Evolutionary conservation across 768 basidiomycete genomes (phyloP), one percentile per base, ranked within the genome.

Genomic region (Piloderma croceum): DNA sequence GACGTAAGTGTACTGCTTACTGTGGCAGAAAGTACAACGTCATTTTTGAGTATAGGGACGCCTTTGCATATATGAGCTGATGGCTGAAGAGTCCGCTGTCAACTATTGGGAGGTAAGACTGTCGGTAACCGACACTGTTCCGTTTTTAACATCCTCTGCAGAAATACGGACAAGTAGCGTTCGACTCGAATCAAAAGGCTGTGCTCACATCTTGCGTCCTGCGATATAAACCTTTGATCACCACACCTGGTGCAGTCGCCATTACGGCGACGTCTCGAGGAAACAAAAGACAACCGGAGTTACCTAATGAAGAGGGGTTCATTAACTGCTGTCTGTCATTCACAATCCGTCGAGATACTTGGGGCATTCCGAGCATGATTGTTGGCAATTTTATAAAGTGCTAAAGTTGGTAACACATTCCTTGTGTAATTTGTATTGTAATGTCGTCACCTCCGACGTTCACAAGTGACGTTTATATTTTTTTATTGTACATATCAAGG

Each of bases 41-140:
- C 19, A 17, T 38, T 22, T 24, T 9, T 23, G n/a, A n/a, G 32
- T 48, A 11, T 56, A 90, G 73, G 94, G 94, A 3, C 83, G 90
- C 25, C 63, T 96, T 18, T 94, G 92, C 54, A 96, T 99, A 42
- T 98, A 96, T 63, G 94, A 98, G 60, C 76, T 98, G 35, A 96
- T 99, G 93, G 86, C 92, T 1, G 94, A 99, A 61, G 92, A 94
- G 57, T 85, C 83, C 1, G 91, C 92, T 3, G 92, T 96, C 31
- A 91, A 93, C 58, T 97, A 96, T 54, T 97, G 91, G 90, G 93
- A 98, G 80, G 90, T 85, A 24, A 17, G 31, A 18, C 53, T 43
- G 24, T 19, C 15, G 20, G 46, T 13, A 12, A 22, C 24, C 31
- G 34, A 20, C 13, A 11, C 17, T n/a, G 11, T 18, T 34, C 24